Conservation (phyloP, 495 filamentous ascomycete genomes). For the Aspergillus saccharolyticus region DNA sequence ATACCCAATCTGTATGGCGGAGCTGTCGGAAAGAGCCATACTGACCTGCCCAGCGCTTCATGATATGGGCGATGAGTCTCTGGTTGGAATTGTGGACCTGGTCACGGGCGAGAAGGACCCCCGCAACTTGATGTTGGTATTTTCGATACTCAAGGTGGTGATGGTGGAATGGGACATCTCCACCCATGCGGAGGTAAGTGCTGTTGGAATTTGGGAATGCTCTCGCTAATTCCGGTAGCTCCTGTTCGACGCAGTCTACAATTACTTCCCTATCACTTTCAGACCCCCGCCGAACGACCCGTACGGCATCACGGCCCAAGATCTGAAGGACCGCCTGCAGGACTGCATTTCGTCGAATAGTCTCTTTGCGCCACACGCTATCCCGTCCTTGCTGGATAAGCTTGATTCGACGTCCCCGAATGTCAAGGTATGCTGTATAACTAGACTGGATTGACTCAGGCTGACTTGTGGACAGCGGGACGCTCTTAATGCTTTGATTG, state of each 20-base stretch:
- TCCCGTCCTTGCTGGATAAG: slow-evolving; percentile 68
- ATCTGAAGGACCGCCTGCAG: slow-evolving; percentile 64
- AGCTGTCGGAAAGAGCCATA: not conserved
- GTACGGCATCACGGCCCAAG: slow-evolving; percentile 68
- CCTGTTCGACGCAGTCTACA: slow-evolving; percentile 69
- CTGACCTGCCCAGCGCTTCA: slow-evolving; percentile 41
- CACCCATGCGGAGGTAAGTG: slow-evolving; percentile 54
- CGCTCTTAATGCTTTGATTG: slow-evolving; percentile 60
- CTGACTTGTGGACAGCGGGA: slow-evolving; percentile 53
- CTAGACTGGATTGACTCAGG: not conserved
- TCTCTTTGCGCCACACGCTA: slow-evolving; percentile 63
- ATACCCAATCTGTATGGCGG: not conserved
- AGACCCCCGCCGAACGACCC: slow-evolving; percentile 70
- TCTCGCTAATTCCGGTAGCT: slow-evolving; percentile 38
- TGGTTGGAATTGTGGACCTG: slow-evolving; percentile 60
- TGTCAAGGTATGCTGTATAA: slow-evolving; percentile 53
- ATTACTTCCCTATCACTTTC: slow-evolving; percentile 78
- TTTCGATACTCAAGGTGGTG: slow-evolving; percentile 65
- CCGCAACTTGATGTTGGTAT: slow-evolving; percentile 72
- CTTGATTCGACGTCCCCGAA: slow-evolving; percentile 69
- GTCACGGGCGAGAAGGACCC: slow-evolving; percentile 75
- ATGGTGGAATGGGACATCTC: slow-evolving; percentile 71
- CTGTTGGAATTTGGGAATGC: not conserved
- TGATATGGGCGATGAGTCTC: slow-evolving; percentile 53
- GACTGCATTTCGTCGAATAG: slow-evolving; percentile 64